Evolutionary conservation across 805 yeast species (phyloP), one percentile per base, ranked within the genome.

Genomic region (Ogataea trehaloabstinens): DNA sequence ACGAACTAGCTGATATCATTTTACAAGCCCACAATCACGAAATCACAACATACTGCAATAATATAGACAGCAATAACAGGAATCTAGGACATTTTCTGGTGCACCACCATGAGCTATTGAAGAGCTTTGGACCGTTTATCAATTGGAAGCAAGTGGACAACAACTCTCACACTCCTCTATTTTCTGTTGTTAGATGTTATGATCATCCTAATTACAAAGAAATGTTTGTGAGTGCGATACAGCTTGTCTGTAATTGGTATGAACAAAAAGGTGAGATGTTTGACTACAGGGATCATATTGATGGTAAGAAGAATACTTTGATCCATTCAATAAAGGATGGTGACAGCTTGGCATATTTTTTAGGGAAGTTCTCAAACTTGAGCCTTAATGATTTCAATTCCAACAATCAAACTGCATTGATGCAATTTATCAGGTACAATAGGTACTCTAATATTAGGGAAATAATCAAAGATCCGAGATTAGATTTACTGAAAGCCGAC

Each of bases 131-230:
- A 0, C 56, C 56, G 1, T 71, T 66, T 31, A 64, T 89, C 4
- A 70, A 85, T 51, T 91, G 97, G 97, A 69, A 66, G 5, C 56
- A 61, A 11, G 73, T 72, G 36, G 97, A 90, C 55, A 45, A 52
- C 10, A 77, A 74, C 42, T 77, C 81, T 0, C 86, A 85, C 49
- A 86, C 97, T 0, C 95, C 97, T 0, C 63, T 91, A 7, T 78
- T 84, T 59, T 73, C 87, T 2, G 61, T 86, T 3, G 79, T 87
- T 46, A 64, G 96, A 38, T 78, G 89, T 46, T 90, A 90, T 60
- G 96, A 89, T 56, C 89, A 85, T 47, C 64, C 75, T 0, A 60
- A 78, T 24, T 90, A 89, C 57, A 55, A 66, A 2, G 53, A 53
- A 3, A 53, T 86, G 49, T 61, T 86, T 4, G 34, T 48, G 13